Conservation (phyloP, 352 stramenopile species). For the Phytophthora hybrid region DNA sequence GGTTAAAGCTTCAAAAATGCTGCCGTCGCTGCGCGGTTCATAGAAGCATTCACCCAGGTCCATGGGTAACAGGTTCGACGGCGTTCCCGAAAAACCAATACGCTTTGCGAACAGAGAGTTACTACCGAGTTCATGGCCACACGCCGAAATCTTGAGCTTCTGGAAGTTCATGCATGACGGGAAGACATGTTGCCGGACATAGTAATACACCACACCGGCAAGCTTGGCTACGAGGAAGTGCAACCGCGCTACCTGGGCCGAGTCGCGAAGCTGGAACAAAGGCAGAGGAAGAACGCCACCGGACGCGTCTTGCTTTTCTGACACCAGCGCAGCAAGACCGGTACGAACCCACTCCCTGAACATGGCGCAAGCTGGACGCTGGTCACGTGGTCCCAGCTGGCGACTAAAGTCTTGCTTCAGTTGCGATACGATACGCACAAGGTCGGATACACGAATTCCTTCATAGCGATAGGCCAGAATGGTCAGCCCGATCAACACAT, state of each 20-base stretch:
- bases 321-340: conserved; percentile 48
- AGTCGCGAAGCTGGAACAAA: conserved; percentile 97
- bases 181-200: conserved; percentile 98
- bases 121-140: conserved; percentile 98
- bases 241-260: conserved; percentile 95
- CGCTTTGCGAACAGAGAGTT: conserved; percentile 98
- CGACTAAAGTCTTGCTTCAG: conserved; percentile 90
- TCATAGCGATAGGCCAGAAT: conserved; percentile 93
- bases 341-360: conserved; percentile 82
- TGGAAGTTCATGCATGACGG: conserved; percentile 99
- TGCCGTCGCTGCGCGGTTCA: conserved; percentile 98
- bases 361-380: conserved; percentile 78
- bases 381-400: conserved; percentile 82
- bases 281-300: conserved; percentile 93
- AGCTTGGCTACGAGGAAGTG: conserved; percentile 95
- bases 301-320: conserved; percentile 40
- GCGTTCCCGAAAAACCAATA: conserved; percentile 99
- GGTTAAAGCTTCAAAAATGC: conserved; percentile 98
- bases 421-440: conserved; percentile 88
- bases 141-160: conserved; percentile 98
- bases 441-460: conserved; percentile 86
- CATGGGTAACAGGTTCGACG: conserved; percentile 98
- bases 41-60: conserved; percentile 99
- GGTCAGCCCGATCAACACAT: conserved; percentile 95
- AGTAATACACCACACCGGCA: conserved; percentile 97